Conservation (phyloP, 352 stramenopile species). For the Globisporangium nodosum region DNA sequence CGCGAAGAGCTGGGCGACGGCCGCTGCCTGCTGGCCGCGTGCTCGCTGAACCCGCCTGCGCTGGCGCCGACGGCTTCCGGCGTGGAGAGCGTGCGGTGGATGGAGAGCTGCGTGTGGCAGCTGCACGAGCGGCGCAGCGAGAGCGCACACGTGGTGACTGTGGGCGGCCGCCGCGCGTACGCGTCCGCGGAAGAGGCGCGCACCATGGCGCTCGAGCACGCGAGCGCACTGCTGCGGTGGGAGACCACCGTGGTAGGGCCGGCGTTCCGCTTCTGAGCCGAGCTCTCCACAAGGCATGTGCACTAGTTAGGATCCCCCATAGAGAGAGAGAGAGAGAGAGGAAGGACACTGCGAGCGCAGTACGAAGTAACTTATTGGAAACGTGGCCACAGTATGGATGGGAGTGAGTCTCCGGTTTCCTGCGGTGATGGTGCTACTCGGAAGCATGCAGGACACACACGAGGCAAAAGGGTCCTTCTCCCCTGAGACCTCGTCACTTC, state of each 20-base stretch:
- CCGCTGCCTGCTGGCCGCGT: slow-evolving; percentile 68
- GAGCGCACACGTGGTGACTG: slow-evolving; percentile 39
- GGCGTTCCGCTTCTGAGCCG: slow-evolving; percentile 8
- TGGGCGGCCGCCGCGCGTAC: slow-evolving; percentile 21
- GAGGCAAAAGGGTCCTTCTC: too few relatives aligned
- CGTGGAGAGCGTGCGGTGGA: slow-evolving; percentile 49
- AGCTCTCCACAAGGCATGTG: not conserved
- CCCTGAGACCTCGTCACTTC: too few relatives aligned
- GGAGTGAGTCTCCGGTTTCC: too few relatives aligned
- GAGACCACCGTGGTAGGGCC: slow-evolving; percentile 8
- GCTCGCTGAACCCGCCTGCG: slow-evolving; percentile 51
- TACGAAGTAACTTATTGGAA: not conserved
- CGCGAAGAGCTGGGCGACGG: slow-evolving; percentile 22
- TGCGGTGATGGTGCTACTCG: too few relatives aligned
- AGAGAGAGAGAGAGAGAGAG: not conserved
- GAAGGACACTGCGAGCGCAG: not conserved
- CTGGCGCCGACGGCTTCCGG: slow-evolving; percentile 47
- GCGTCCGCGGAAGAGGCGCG: slow-evolving; percentile 7
- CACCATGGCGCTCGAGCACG: slow-evolving; percentile 7
- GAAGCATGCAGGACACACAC: too few relatives aligned
- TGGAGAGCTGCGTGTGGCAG: slow-evolving; percentile 76
- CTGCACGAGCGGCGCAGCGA: slow-evolving; percentile 9
- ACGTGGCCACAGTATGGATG: too few relatives aligned
- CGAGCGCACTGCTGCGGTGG: slow-evolving; percentile 2
- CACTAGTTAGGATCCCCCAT: not conserved